A percentile compares a stretch with the other conserved stretches of the same genome.
Conservation (phyloP, 1,139 yeast species). For the Pichia terricola region DNA sequence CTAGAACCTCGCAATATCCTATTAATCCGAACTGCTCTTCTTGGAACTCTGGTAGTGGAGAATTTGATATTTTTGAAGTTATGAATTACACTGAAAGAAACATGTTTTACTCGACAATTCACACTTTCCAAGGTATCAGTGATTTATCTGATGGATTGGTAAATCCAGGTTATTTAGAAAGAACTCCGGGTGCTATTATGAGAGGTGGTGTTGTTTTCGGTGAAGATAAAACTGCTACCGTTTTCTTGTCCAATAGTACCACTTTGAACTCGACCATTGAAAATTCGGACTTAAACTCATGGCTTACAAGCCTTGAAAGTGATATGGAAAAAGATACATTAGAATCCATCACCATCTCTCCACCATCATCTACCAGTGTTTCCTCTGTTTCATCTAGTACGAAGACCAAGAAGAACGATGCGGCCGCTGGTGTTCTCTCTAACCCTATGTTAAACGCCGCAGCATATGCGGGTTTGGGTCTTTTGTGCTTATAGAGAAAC, state of each 20-base stretch:
- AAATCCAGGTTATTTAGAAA: constrained; percentile 45
- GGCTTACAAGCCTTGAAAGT: constrained; percentile 25
- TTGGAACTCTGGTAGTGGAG: constrained; percentile 76
- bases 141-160: constrained; percentile 51
- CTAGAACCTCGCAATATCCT: constrained; percentile 71
- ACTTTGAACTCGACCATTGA: constrained; percentile 33
- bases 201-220: constrained; percentile 66
- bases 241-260: constrained; percentile 51
- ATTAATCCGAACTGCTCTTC: constrained; percentile 57
- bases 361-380: constrained; percentile 6
- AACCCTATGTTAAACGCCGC: background rate
- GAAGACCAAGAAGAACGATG: constrained; percentile 1
- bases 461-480: background rate
- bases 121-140: constrained; percentile 63
- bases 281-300: constrained; percentile 28
- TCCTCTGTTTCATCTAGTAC: constrained; percentile 1
- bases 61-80: constrained; percentile 69
- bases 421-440: background rate
- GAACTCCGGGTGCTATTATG: constrained; percentile 43
- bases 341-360: constrained; percentile 15
- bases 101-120: constrained; percentile 56
- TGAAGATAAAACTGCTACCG: constrained; percentile 47
- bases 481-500: too few relatives aligned
- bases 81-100: constrained; percentile 43
- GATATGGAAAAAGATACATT: constrained; percentile 12